Evolutionary conservation across 352 stramenopile species (phyloP).

Genomic region (Phytophthora cactorum): DNA sequence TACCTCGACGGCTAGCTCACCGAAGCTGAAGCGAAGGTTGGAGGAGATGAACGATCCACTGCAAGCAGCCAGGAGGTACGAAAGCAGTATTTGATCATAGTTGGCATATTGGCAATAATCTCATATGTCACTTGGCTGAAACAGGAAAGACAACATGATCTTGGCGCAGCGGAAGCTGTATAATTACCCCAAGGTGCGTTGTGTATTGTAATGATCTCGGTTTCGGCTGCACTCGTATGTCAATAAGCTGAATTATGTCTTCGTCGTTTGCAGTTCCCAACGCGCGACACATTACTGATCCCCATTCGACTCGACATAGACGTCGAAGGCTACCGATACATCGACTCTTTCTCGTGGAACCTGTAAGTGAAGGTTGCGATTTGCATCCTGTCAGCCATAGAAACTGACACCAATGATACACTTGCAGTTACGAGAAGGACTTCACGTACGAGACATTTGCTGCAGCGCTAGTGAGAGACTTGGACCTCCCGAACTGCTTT

Average conservation of each 20-base stretch:
- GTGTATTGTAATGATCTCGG: not conserved
- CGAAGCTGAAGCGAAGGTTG: slow-evolving; percentile 73
- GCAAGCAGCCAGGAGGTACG: slow-evolving; percentile 47
- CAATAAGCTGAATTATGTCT: not conserved
- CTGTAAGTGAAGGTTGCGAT: slow-evolving; percentile 36
- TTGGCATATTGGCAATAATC: not conserved
- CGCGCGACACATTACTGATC: slow-evolving; percentile 57
- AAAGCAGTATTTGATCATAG: not conserved
- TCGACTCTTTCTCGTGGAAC: slow-evolving; percentile 86
- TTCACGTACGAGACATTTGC: slow-evolving; percentile 83
- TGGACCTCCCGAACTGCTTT: slow-evolving; percentile 79
- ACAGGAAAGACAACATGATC: slow-evolving; percentile 41
- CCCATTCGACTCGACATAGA: slow-evolving; percentile 82
- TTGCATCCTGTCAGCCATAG: not conserved
- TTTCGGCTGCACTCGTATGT: not conserved
- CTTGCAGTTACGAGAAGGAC: slow-evolving; percentile 65
- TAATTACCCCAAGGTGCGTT: slow-evolving; percentile 73
- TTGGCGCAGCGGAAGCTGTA: slow-evolving; percentile 67
- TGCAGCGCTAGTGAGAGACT: slow-evolving; percentile 65
- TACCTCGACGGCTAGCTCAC: slow-evolving; percentile 58
- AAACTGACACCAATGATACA: not conserved
- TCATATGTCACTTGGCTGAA: slow-evolving; percentile 6
- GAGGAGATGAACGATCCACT: slow-evolving; percentile 61
- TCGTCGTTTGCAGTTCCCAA: slow-evolving; percentile 45
- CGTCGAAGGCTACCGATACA: slow-evolving; percentile 82